Evolutionary conservation across 1,284 basidiomycete species (phyloP), one percentile per base, ranked within the genome.

Genomic region (Sanghuangporus baumii): DNA sequence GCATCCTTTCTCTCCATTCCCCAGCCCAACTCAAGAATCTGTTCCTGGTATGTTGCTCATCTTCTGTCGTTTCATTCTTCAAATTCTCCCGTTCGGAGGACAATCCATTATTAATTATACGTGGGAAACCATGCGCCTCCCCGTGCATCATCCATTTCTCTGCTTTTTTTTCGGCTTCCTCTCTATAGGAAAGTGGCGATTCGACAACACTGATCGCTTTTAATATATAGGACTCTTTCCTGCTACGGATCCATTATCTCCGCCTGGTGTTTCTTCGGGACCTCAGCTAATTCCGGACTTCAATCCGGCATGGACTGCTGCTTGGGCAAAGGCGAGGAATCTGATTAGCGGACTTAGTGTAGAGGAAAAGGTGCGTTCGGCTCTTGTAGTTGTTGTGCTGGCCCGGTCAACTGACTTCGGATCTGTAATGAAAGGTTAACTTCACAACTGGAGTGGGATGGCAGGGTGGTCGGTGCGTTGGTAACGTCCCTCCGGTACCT

Each of bases 381-480:
- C 18, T 36, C 8, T 31, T 54, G 26, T 31, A 4, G 26, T 31
- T 31, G 26, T n/a, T 14, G 26, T 36, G 8, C 12, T 36, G 26
- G 3, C 20, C 31, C 37, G 2, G 8, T 5, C 9, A 16, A n/a
- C 65, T 31, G 52, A 36, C 48, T 7, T 20, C 31, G 40, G 16
- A 46, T 18, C 23, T 31, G 26, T n/a, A n/a, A 7, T 20, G 57
- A 48, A 83, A 85, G 70, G 77, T 81, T 34, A 82, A 77, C 62
- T 67, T 84, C 2, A 76, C 76, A 6, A 84, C 83, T 9, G 84
- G 84, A 62, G 78, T 82, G 6, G 83, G 82, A n/a, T 87, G 85
- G 79, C 67, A 67, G 61, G 72, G 69, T 57, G 83, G 86, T 0
- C 81, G 80, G n/a, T 91, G 88, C 72, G 85, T 87, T 57, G 87